Percentiles rank a stretch among this genome's conserved stretches.
Evolutionary conservation across 495 filamentous ascomycete genomes (phyloP).

Genomic region (Trichoderma erinaceum): DNA sequence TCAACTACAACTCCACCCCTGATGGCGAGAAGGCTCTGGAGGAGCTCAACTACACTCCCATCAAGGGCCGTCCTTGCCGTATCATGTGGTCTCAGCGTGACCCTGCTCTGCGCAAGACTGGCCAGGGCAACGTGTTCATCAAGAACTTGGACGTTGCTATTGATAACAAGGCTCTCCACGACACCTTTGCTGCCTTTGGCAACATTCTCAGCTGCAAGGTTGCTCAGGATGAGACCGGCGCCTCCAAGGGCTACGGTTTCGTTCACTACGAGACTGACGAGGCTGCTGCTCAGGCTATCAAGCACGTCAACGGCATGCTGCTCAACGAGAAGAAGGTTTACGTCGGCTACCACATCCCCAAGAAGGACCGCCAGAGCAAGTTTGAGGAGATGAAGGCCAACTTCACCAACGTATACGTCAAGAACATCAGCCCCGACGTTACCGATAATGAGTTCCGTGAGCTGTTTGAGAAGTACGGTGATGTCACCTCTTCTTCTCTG

Average conservation of each 20-base stretch:
- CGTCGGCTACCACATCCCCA: conserved; percentile 97
- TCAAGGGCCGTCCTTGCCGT: conserved; percentile 97
- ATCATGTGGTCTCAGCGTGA: conserved; percentile 99
- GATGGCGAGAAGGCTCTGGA: conserved; percentile 98
- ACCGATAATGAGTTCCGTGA: conserved; percentile 91
- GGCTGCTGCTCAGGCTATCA: conserved; percentile 93
- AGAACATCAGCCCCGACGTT: conserved; percentile 87
- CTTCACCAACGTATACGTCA: conserved; percentile 99
- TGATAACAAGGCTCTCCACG: conserved; percentile 99
- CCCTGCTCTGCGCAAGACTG: conserved; percentile 97
- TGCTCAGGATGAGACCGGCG: conserved; percentile 89
- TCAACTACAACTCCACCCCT: conserved; percentile 97
- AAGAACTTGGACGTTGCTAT: conserved; percentile 98
- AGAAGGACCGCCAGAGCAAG: conserved; percentile 99
- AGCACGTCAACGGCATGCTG: conserved; percentile 99
- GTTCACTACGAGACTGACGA: conserved; percentile 99
- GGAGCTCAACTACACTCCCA: conserved; percentile 98
- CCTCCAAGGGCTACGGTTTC: conserved; percentile 98
- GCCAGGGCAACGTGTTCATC: conserved; percentile 99
- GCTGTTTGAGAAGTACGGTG: conserved; percentile 84
- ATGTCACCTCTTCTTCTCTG: conserved; percentile 92
- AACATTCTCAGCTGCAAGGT: conserved; percentile 99
- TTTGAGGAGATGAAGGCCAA: conserved; percentile 99
- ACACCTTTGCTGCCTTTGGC: conserved; percentile 98
- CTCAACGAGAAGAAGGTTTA: conserved; percentile 99